These are phyloP conservation scores for Myriosclerotinia scirpicola DNA, from an alignment of 2,329 filamentous ascomycete species.

Conservation along the genomic window DNA sequence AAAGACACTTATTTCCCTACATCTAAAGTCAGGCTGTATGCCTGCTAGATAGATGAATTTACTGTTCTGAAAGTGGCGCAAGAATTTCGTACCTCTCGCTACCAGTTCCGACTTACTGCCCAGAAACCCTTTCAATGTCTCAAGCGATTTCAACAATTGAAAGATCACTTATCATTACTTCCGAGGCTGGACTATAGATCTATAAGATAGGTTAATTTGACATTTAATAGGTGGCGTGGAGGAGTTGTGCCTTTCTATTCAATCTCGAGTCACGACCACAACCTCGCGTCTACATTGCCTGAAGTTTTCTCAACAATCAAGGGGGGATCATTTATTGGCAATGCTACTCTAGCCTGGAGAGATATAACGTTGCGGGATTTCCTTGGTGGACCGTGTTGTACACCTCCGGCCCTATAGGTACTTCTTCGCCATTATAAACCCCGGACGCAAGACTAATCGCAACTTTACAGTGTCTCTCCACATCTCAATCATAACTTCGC, in stretches of 20 bases:
- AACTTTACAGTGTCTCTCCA: background rate
- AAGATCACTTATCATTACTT: background rate
- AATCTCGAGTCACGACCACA: background rate
- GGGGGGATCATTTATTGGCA: background rate
- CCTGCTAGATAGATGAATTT: background rate
- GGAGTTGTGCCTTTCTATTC: background rate
- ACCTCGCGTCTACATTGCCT: background rate
- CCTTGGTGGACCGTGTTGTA: background rate
- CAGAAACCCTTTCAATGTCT: background rate
- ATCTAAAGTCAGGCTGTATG: background rate
- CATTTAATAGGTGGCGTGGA: background rate
- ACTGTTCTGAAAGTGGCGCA: background rate
- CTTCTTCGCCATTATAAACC: background rate
- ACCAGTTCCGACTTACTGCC: background rate
- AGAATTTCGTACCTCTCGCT: background rate
- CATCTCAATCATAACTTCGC: background rate
- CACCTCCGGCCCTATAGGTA: background rate
- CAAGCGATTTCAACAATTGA: constrained; percentile 8
- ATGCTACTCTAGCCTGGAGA: background rate
- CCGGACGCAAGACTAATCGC: constrained; percentile 5
- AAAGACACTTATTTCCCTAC: background rate
- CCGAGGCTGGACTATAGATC: background rate
- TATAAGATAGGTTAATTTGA: background rate
- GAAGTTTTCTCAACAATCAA: constrained; percentile 2
- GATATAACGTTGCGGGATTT: constrained; percentile 3